Conservation (phyloP, 345 rosid species). For the Citrus trifoliata region DNA sequence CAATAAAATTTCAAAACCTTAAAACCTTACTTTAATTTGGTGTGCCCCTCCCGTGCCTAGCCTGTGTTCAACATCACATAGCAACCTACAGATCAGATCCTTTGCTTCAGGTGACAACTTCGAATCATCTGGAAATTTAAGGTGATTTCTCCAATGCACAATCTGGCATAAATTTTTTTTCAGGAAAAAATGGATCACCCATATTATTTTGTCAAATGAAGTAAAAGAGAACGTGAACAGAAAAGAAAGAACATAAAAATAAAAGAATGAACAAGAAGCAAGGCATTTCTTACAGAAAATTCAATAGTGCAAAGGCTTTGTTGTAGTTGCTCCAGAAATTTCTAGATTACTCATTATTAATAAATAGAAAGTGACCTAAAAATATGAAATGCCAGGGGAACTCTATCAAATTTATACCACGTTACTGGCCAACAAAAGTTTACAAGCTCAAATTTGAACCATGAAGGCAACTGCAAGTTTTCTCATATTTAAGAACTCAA, state of each 20-base stretch:
- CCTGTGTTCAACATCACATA: constrained; percentile 88
- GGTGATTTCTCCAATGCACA: constrained; percentile 88
- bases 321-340: background rate
- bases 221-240: background rate
- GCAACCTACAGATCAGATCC: constrained; percentile 82
- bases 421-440: background rate
- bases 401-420: background rate
- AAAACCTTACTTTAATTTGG: constrained; percentile 73
- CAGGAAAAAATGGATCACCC: background rate
- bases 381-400: background rate
- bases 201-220: background rate
- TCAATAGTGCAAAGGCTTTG: background rate
- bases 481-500: background rate
- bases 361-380: background rate
- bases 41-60: constrained; percentile 82
- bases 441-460: background rate
- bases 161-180: constrained; percentile 45
- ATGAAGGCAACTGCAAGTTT: background rate
- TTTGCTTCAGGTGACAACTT: constrained; percentile 70
- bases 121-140: constrained; percentile 81
- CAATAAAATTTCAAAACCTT: constrained; percentile 9
- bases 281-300: background rate
- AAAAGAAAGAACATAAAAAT: background rate
- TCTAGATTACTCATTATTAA: background rate
- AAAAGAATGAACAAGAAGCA: background rate